Conservation (phyloP, 2,329 filamentous ascomycete species). For the Sporothrix variecibatus region DNA sequence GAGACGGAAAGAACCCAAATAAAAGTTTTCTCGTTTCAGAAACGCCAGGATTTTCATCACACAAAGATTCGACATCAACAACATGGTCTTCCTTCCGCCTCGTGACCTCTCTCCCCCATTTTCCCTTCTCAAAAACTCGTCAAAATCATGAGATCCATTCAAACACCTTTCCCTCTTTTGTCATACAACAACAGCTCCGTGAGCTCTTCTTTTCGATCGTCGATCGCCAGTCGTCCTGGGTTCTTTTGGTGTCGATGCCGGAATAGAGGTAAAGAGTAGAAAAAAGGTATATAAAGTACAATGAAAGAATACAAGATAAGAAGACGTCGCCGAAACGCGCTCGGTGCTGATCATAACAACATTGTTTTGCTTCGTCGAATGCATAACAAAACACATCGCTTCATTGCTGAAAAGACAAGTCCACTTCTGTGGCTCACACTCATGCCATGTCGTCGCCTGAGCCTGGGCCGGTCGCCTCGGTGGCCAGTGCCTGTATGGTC, state of each 20-base stretch:
- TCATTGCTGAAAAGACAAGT: neutral
- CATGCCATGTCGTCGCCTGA: conserved; percentile 26
- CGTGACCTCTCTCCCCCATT: neutral
- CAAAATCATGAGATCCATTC: neutral
- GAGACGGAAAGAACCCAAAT: neutral
- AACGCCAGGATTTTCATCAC: neutral
- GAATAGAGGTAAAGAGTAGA: neutral
- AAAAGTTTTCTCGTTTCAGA: neutral
- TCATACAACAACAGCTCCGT: too few relatives aligned
- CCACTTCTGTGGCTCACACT: neutral
- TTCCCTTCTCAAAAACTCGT: neutral
- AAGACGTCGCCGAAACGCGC: neutral
- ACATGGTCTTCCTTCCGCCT: neutral
- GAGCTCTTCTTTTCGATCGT: too few relatives aligned
- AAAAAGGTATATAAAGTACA: conserved; percentile 17
- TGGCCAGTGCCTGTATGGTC: conserved; percentile 23
- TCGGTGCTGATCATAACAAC: neutral
- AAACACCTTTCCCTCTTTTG: neutral
- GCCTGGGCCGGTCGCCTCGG: conserved; percentile 6
- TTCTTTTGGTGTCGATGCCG: too few relatives aligned
- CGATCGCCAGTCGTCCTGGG: too few relatives aligned
- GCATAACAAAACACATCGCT: neutral
- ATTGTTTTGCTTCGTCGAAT: neutral
- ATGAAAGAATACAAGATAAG: neutral
- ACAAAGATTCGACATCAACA: neutral